A percentile compares a stretch with the other conserved stretches of the same genome.
phyloP scores from a whole-genome alignment of 2,329 filamentous ascomycete genomes.

The Orbilia ellipsospora region DNA sequence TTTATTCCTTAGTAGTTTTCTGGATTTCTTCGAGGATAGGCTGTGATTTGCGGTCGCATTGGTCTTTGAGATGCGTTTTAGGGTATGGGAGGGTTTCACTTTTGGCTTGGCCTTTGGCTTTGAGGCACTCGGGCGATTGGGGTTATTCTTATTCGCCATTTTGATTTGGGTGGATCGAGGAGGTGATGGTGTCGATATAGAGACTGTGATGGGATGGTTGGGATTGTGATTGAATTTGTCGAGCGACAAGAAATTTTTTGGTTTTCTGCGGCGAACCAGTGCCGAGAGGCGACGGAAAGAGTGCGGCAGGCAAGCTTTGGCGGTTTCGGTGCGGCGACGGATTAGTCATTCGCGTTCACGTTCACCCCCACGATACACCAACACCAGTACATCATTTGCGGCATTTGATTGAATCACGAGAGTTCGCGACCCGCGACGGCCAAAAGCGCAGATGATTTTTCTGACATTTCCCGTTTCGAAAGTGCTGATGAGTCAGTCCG shows the following conservation, averaged over 20 bases:
- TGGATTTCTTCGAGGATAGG: conserved; percentile 45
- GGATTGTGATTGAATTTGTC: neutral
- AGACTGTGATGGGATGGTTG: neutral
- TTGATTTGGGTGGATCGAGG: neutral
- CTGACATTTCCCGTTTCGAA: neutral
- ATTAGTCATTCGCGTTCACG: too few relatives aligned
- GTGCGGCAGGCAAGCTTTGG: neutral
- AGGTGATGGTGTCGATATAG: too few relatives aligned
- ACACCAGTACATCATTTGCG: too few relatives aligned
- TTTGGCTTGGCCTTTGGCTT: conserved; percentile 41
- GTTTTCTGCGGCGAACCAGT: neutral
- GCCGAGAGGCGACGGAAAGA: neutral
- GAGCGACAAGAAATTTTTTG: neutral
- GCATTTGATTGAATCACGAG: conserved; percentile 23
- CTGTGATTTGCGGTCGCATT: conserved; percentile 36
- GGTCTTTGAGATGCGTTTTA: conserved; percentile 38
- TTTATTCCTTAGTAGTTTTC: conserved; percentile 46
- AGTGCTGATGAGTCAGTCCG: conserved; percentile 24
- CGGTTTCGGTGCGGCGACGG: neutral
- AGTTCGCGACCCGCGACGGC: conserved; percentile 31
- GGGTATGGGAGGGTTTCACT: conserved; percentile 35
- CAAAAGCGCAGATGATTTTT: conserved; percentile 24
- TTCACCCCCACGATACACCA: too few relatives aligned
- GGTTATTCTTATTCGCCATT: conserved; percentile 54
- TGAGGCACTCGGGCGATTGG: conserved; percentile 29